These are phyloP conservation scores for Sporothrix variecibatus DNA, from an alignment of 2,329 filamentous ascomycete species.

Conservation along the genomic window DNA sequence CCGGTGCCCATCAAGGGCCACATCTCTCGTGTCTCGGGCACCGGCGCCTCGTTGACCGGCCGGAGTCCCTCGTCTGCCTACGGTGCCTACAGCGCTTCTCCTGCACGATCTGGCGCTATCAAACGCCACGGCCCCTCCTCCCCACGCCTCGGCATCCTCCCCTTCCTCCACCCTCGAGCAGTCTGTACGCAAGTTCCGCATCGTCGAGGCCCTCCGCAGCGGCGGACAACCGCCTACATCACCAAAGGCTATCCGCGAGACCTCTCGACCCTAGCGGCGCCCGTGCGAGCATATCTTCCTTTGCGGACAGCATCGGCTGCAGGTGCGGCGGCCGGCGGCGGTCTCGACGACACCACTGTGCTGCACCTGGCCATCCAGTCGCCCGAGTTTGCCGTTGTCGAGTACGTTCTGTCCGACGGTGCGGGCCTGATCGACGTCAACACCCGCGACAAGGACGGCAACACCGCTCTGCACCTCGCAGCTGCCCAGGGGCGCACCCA, in stretches of 20 bases:
- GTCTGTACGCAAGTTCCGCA: conserved; percentile 88
- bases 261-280: conserved; percentile 51
- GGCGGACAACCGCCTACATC: conserved; percentile 92
- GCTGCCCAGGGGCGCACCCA: conserved; percentile 77
- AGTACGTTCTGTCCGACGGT: conserved; percentile 85
- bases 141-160: conserved; percentile 3
- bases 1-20: conserved; percentile 46
- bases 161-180: conserved; percentile 68
- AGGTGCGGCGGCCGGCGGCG: conserved; percentile 42
- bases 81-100: conserved; percentile 1
- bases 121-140: neutral
- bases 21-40: conserved; percentile 50
- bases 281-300: conserved; percentile 59
- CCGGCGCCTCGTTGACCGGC: conserved; percentile 43
- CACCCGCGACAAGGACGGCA: conserved; percentile 87
- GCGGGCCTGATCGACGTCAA: conserved; percentile 75
- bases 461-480: conserved; percentile 88
- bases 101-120: neutral
- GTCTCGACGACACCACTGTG: conserved; percentile 81
- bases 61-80: conserved; percentile 39
- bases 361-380: conserved; percentile 94
- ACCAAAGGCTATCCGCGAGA: conserved; percentile 81
- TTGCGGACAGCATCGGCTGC: conserved; percentile 41
- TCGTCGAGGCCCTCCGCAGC: conserved; percentile 88
- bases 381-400: conserved; percentile 86